Evolutionary conservation across 139 green algal species (phyloP).

Genomic region (Chlamydomonas schloesseri): DNA sequence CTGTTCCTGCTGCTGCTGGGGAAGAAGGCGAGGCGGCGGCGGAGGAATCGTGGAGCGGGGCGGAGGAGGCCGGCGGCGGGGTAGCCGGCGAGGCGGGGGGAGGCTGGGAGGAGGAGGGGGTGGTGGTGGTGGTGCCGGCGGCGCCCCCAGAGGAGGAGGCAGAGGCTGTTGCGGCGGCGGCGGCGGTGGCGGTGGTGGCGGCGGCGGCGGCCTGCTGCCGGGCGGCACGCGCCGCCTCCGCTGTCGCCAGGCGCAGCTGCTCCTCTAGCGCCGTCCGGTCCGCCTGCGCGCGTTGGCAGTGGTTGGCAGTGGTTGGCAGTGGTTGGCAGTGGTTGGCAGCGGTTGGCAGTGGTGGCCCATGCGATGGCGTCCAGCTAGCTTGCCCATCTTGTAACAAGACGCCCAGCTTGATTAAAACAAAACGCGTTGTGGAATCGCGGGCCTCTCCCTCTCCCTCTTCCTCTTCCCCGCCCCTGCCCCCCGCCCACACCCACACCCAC

Average conservation of each 20-base stretch:
- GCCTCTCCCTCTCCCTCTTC: no score
- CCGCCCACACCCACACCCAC: no score
- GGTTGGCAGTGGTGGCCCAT: no score
- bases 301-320: neutral
- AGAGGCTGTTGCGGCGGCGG: neutral
- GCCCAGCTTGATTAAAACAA: no score
- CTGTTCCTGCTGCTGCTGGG: no score
- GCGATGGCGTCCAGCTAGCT: no score
- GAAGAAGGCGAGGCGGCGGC: no score
- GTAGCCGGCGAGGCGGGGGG: neutral
- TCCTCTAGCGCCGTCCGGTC: neutral
- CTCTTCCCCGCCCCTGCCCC: no score
- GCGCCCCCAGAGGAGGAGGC: neutral
- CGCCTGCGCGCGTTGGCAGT: neutral
- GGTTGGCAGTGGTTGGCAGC: neutral
- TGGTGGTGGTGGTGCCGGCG: neutral
- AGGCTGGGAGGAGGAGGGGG: neutral
- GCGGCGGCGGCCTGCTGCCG: neutral
- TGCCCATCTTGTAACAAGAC: no score
- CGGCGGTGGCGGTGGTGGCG: neutral
- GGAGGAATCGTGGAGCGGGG: no score
- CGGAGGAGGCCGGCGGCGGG: no score
- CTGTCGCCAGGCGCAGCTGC: conserved; percentile 4
- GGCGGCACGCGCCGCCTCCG: neutral
- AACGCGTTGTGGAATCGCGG: no score